Evolutionary conservation across 106 monocot species (phyloP).

Genomic region (Dendrobium officinale): DNA sequence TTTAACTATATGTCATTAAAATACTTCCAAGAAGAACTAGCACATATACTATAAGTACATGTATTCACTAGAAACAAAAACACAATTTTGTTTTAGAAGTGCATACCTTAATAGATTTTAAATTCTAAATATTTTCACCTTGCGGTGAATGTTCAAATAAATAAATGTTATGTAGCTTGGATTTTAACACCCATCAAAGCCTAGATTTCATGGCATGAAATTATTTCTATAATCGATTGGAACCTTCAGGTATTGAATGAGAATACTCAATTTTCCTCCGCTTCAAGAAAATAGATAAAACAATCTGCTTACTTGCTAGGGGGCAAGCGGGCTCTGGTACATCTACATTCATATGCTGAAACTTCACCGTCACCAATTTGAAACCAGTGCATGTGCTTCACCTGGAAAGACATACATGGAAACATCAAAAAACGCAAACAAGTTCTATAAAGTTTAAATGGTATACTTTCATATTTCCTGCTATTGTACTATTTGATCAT

Average conservation of each 20-base stretch:
- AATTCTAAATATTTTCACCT: not conserved
- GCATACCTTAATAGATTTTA: not conserved
- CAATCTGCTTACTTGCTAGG: conserved; percentile 69
- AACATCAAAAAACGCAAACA: not conserved
- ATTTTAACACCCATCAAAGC: not conserved
- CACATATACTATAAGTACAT: not conserved
- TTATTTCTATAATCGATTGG: not conserved
- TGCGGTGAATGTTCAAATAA: not conserved
- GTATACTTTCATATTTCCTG: not conserved
- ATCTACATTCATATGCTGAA: conserved; percentile 84
- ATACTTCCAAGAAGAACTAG: not conserved
- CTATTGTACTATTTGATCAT: not conserved
- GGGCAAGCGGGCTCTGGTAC: conserved; percentile 76
- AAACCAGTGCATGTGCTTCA: conserved; percentile 98
- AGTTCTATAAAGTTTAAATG: not conserved
- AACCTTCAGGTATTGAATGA: conserved; percentile 10
- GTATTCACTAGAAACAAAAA: not conserved
- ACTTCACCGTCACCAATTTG: conserved; percentile 42
- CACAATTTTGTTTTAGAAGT: not conserved
- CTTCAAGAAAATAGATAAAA: not conserved
- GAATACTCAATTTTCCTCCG: not conserved
- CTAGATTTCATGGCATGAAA: not conserved
- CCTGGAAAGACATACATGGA: conserved; percentile 33
- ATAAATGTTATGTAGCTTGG: not conserved
- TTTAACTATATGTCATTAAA: not conserved